phyloP scores from a whole-genome alignment of 2,329 filamentous ascomycete species.

The Aspergillus caelatus region DNA sequence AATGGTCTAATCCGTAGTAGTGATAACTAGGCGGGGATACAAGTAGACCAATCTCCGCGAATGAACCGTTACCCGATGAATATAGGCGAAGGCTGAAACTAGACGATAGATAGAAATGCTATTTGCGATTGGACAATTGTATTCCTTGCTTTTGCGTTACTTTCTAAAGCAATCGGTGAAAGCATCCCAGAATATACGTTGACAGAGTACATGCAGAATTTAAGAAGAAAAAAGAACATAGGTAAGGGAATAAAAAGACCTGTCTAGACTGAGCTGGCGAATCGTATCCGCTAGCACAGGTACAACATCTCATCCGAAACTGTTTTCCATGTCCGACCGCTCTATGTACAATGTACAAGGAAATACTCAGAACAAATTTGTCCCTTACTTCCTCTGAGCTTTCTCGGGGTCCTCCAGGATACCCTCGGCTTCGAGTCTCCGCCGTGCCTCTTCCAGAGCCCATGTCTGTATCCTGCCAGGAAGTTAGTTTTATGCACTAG shows the following conservation, averaged over 20 bases:
- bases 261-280: slow-evolving; percentile 38
- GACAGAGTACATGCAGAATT: slow-evolving; percentile 26
- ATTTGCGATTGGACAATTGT: slow-evolving; percentile 5
- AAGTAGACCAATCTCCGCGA: neutral
- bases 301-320: slow-evolving; percentile 34
- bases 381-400: slow-evolving; percentile 56
- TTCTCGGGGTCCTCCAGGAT: slow-evolving; percentile 77
- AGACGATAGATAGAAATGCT: neutral
- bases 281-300: slow-evolving; percentile 33
- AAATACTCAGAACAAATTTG: slow-evolving; percentile 22
- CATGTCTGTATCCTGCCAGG: slow-evolving; percentile 89
- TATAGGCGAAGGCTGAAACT: neutral
- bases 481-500: slow-evolving; percentile 22
- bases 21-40: neutral
- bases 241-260: slow-evolving; percentile 31
- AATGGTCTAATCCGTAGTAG: slow-evolving; percentile 5
- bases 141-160: slow-evolving; percentile 13
- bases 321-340: slow-evolving; percentile 34
- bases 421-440: slow-evolving; percentile 93
- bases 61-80: neutral
- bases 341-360: slow-evolving; percentile 48
- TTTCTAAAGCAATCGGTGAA: slow-evolving; percentile 17
- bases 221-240: slow-evolving; percentile 23
- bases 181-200: slow-evolving; percentile 23
- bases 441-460: slow-evolving; percentile 94